A percentile compares a stretch with the other conserved stretches of the same genome.
phyloP scores from a whole-genome alignment of 2,329 filamentous ascomycete genomes.

The Fusarium solani-melongenae region DNA sequence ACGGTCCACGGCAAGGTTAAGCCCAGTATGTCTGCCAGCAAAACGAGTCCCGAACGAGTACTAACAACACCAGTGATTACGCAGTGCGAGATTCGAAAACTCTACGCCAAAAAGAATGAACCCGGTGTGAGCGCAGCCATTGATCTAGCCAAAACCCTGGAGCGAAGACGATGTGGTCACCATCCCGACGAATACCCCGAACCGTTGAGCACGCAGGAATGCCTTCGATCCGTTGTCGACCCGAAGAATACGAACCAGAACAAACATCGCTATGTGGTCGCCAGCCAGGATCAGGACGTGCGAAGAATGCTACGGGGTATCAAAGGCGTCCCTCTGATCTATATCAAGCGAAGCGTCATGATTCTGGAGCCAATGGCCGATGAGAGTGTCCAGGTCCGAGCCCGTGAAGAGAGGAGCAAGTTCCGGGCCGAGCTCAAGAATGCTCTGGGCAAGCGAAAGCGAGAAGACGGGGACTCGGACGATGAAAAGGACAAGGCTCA shows the following conservation, averaged over 20 bases:
- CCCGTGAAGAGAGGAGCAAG: slow-evolving; percentile 78
- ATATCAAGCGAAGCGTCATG: slow-evolving; percentile 83
- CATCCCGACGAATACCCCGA: slow-evolving; percentile 77
- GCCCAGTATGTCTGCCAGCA: slow-evolving; percentile 67
- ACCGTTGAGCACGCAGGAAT: slow-evolving; percentile 76
- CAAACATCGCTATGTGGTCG: slow-evolving; percentile 83
- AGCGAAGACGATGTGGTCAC: slow-evolving; percentile 83
- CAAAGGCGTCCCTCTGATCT: slow-evolving; percentile 79
- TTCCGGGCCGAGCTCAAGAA: slow-evolving; percentile 76
- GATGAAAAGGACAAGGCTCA: slow-evolving; percentile 47
- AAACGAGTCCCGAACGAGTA: neutral
- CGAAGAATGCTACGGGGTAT: slow-evolving; percentile 73
- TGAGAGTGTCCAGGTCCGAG: slow-evolving; percentile 70
- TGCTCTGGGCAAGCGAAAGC: slow-evolving; percentile 61
- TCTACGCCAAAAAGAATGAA: slow-evolving; percentile 72
- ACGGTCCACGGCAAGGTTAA: slow-evolving; percentile 91
- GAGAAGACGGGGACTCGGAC: slow-evolving; percentile 54
- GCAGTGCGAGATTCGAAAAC: slow-evolving; percentile 82
- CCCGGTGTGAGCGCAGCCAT: slow-evolving; percentile 71
- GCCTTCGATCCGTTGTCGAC: slow-evolving; percentile 80
- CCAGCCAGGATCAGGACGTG: slow-evolving; percentile 75
- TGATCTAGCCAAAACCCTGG: slow-evolving; percentile 77
- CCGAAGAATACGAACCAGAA: slow-evolving; percentile 78
- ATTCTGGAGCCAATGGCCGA: slow-evolving; percentile 77
- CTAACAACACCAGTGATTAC: slow-evolving; percentile 73